These are phyloP conservation scores for Hypomyces rosellus DNA, from an alignment of 2,329 filamentous ascomycete genomes.

Conservation along the genomic window DNA sequence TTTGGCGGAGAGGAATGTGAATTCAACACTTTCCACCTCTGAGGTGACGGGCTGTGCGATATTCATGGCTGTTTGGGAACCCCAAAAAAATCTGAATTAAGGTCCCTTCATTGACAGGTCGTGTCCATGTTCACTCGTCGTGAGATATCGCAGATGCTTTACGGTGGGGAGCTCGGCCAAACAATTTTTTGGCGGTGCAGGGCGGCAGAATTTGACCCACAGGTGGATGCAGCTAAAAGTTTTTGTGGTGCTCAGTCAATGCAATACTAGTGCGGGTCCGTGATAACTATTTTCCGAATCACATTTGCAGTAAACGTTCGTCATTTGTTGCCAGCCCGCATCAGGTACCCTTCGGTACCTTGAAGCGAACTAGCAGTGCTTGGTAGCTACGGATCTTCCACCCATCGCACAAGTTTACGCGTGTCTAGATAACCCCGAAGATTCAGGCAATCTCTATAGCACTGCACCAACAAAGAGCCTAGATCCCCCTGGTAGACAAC, in stretches of 20 bases:
- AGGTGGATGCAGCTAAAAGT: background rate
- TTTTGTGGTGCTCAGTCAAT: background rate
- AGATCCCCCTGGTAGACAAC: too few species aligned
- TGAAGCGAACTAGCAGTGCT: too few species aligned
- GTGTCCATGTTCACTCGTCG: slow-evolving; percentile 15
- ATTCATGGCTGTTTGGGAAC: slow-evolving; percentile 46
- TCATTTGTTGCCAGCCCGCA: too few species aligned
- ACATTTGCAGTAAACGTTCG: too few species aligned
- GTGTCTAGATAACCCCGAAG: too few species aligned
- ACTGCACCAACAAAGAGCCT: too few species aligned
- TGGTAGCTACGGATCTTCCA: too few species aligned
- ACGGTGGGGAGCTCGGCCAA: slow-evolving; percentile 16
- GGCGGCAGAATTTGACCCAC: slow-evolving; percentile 33
- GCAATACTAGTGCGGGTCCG: too few species aligned
- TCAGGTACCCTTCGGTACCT: too few species aligned
- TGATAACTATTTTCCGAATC: too few species aligned
- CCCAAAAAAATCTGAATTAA: slow-evolving; percentile 2
- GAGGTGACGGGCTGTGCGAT: slow-evolving; percentile 78
- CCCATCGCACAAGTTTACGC: too few species aligned
- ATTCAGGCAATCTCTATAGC: too few species aligned
- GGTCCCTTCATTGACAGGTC: background rate
- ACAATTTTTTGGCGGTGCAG: slow-evolving; percentile 41
- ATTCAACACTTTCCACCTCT: slow-evolving; percentile 80
- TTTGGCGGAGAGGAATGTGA: slow-evolving; percentile 71
- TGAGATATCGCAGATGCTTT: slow-evolving; percentile 3